phyloP scores from a whole-genome alignment of 2,329 filamentous ascomycete genomes.

The Corynespora cassiicola region DNA sequence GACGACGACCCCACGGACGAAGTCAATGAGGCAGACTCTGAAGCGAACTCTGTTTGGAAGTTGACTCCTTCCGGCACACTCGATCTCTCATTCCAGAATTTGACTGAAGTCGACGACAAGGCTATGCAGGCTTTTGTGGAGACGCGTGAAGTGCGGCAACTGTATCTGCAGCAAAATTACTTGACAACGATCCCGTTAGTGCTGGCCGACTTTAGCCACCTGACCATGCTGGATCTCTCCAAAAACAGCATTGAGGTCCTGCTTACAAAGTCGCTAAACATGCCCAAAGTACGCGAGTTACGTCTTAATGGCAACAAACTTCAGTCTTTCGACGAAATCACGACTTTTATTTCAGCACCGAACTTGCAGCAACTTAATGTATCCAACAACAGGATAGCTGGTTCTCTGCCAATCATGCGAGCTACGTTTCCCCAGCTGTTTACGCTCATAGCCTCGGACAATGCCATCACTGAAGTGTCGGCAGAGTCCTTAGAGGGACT shows the following conservation, averaged over 20 bases:
- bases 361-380: conserved; percentile 78
- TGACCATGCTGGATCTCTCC: conserved; percentile 76
- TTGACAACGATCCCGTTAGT: conserved; percentile 73
- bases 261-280: conserved; percentile 58
- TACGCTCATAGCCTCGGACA: conserved; percentile 78
- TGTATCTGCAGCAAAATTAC: conserved; percentile 80
- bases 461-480: conserved; percentile 75
- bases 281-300: conserved; percentile 78
- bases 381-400: conserved; percentile 79
- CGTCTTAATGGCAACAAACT: conserved; percentile 79
- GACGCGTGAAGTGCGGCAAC: conserved; percentile 56
- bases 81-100: conserved; percentile 50
- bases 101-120: conserved; percentile 47
- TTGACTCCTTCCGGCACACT: conserved; percentile 46
- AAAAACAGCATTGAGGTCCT: conserved; percentile 73
- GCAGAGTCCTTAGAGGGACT: conserved; percentile 77
- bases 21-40: conserved; percentile 4
- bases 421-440: conserved; percentile 72
- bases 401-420: conserved; percentile 70
- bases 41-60: conserved; percentile 29
- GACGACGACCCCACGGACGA: conserved; percentile 12
- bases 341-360: conserved; percentile 73
- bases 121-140: conserved; percentile 51
- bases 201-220: conserved; percentile 71
- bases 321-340: conserved; percentile 68